phyloP scores from a whole-genome alignment of 495 filamentous ascomycete species.

The Talaromyces thailandensis region DNA sequence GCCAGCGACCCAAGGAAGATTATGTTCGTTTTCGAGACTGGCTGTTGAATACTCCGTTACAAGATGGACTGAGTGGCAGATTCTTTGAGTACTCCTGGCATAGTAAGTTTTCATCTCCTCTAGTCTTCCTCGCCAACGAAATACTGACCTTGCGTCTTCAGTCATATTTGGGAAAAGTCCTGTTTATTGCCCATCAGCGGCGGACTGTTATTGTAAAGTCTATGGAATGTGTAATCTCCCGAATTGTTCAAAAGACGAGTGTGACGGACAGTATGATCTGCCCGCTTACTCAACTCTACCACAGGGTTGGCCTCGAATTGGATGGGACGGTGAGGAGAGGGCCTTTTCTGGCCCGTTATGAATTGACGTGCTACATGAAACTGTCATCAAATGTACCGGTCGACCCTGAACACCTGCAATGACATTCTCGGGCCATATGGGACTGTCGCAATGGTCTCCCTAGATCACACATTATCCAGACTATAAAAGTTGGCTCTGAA shows the following conservation, averaged over 20 bases:
- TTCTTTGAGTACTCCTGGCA: slow-evolving; percentile 69
- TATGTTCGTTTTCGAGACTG: slow-evolving; percentile 49
- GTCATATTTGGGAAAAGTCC: slow-evolving; percentile 18
- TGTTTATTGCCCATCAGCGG: slow-evolving; percentile 23
- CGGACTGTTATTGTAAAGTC: slow-evolving; percentile 31
- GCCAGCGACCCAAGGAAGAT: slow-evolving; percentile 29
- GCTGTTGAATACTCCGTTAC: slow-evolving; percentile 47
- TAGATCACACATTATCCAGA: too few relatives aligned
- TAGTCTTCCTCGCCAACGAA: background rate
- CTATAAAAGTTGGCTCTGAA: background rate
- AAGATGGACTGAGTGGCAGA: slow-evolving; percentile 45
- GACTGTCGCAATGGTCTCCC: too few relatives aligned
- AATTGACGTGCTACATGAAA: background rate
- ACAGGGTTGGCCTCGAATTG: background rate
- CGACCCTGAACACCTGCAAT: background rate
- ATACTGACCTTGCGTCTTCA: background rate
- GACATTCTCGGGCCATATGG: too few relatives aligned
- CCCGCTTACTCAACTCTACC: slow-evolving; percentile 5
- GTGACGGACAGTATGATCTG: background rate
- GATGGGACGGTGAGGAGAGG: slow-evolving; percentile 6
- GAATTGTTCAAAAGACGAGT: background rate
- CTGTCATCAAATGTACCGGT: background rate
- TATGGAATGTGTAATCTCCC: slow-evolving; percentile 14
- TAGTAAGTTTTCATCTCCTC: slow-evolving; percentile 18
- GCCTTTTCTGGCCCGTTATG: background rate